phyloP scores from a whole-genome alignment of 2,329 filamentous ascomycete species.

The Botrytis tulipae region DNA sequence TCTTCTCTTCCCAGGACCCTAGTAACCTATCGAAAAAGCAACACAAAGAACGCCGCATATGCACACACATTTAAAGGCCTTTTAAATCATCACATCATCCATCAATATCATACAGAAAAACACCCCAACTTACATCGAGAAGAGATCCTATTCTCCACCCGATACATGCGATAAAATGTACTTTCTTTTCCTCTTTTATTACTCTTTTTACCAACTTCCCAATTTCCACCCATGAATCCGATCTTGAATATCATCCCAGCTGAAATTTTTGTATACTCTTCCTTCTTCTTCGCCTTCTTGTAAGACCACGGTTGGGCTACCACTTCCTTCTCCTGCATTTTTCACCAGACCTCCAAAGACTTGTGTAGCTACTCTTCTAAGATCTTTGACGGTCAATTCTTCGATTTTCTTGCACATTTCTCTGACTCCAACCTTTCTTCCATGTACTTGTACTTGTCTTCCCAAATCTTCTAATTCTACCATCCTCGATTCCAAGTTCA shows the following conservation, averaged over 20 bases:
- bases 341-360: conserved; percentile 75
- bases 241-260: conserved; percentile 88
- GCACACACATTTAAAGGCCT: not conserved
- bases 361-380: conserved; percentile 74
- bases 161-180: not conserved
- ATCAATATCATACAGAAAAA: conserved; percentile 9
- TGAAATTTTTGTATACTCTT: conserved; percentile 61
- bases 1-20: no score
- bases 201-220: conserved; percentile 56
- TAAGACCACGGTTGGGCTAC: conserved; percentile 88
- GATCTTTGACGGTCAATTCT: conserved; percentile 72
- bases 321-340: conserved; percentile 76
- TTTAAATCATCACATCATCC: not conserved
- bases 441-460: conserved; percentile 94
- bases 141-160: not conserved
- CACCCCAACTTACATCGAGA: not conserved
- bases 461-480: conserved; percentile 96
- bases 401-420: conserved; percentile 94
- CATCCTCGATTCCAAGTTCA: conserved; percentile 98
- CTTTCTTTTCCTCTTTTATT: conserved; percentile 13
- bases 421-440: conserved; percentile 81
- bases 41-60: not conserved
- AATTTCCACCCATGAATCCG: conserved; percentile 81
- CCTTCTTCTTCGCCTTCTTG: conserved; percentile 79
- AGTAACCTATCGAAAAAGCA: not conserved